Evolutionary conservation across 768 basidiomycete genomes (phyloP), one percentile per base, ranked within the genome.

Genomic region (Termitomyces bulborhizus): DNA sequence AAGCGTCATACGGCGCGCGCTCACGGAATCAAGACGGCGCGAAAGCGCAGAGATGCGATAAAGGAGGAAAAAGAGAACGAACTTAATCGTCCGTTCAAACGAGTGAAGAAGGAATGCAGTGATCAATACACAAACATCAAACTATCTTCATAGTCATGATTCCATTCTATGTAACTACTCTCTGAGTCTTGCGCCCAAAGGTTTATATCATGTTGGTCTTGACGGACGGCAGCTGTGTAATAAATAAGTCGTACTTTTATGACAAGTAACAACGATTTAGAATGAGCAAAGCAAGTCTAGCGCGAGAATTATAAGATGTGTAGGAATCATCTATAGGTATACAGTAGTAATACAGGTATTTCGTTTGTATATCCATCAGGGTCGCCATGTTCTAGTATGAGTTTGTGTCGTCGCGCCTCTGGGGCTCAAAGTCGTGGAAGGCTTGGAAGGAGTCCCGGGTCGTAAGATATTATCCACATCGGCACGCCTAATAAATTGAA

Each of bases 401-500:
- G 75, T 69, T 40, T 72, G 71, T 52, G 72, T 65, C 39, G 71
- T 69, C 56, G 57, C 39, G 39, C 73, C 69, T 52, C 76, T 78
- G 53, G 69, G 60, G 16, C 76, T 79, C 36, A 68, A 66, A 26
- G 55, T 37, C 24, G 51, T 54, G 29, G 79, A 69, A 21, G 79
- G 65, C 69, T 83, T 87, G 37, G 85, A 82, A n/a, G 88, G 88
- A 18, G 85, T 87, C 31, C 74, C 74, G 16, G 86, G 80, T 52
- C 84, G 80, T 50, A 80, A 64, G 3, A 76, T 69, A 47, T 74
- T 72, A 16, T 86, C 86, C 27, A 71, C 73, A 40, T 88, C 87
- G 39, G 88, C 93, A 46, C 86, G 83, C 54, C 92, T 78, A 60
- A 96, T 82, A 70, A 93, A 94, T 66, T 95, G 91, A 45, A 96